phyloP scores from a whole-genome alignment of 1,284 basidiomycete genomes.

The Apiotrichum veenhuisii region DNA sequence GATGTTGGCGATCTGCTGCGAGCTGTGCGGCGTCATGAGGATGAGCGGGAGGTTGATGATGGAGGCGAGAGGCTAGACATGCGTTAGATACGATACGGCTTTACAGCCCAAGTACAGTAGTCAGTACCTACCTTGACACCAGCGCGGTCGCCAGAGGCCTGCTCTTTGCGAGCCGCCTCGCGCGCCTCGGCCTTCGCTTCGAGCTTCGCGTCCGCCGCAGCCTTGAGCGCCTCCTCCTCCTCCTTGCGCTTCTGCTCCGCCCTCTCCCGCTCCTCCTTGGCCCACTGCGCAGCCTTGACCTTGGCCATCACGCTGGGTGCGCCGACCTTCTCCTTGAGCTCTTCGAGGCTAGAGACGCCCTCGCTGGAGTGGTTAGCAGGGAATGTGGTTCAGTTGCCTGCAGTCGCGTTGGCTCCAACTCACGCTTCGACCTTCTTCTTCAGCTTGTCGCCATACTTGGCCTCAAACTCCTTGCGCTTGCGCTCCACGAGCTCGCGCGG shows the following conservation, averaged over 20 bases:
- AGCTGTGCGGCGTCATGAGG: constrained; percentile 64
- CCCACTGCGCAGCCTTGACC: constrained; percentile 27
- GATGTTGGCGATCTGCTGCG: constrained; percentile 67
- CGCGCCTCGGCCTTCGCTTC: constrained; percentile 49
- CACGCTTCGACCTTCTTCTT: constrained; percentile 44
- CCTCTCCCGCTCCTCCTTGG: constrained; percentile 15
- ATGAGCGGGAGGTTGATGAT: constrained; percentile 74
- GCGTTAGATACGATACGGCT: background rate
- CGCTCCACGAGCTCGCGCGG: constrained; percentile 46
- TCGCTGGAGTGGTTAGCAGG: constrained; percentile 25
- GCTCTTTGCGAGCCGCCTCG: constrained; percentile 25
- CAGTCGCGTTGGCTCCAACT: constrained; percentile 16
- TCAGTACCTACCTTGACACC: constrained; percentile 45
- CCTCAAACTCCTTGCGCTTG: constrained; percentile 44
- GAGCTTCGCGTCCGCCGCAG: constrained; percentile 53
- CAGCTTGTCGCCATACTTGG: constrained; percentile 48
- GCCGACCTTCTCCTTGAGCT: constrained; percentile 45
- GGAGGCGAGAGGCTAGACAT: constrained; percentile 65
- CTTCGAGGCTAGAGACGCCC: constrained; percentile 43
- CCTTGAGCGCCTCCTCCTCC: constrained; percentile 9
- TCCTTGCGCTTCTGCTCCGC: constrained; percentile 8
- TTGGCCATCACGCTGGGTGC: constrained; percentile 32
- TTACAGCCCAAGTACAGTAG: too few species aligned
- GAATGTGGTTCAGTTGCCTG: too few species aligned
- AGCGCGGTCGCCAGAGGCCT: constrained; percentile 40